Evolutionary conservation across 1,139 yeast genomes (phyloP), one percentile per base, ranked within the genome.

Genomic region (Chernovozyma sophiae-reginae): DNA sequence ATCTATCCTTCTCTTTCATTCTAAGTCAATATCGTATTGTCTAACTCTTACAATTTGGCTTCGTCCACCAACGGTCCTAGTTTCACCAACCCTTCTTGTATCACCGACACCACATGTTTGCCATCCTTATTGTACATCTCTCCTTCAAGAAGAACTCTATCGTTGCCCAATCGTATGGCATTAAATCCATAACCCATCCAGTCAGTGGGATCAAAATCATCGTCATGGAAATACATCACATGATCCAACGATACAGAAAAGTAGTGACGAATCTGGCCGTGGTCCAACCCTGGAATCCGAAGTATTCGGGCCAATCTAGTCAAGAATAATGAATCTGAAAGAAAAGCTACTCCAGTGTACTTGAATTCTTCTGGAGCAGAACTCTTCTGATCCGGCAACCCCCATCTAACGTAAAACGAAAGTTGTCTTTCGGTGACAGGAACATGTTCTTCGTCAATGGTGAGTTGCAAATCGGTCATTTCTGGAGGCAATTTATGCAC

Each of bases 241-340:
- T 83, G 89, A 49, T 82, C 90, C 46, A 84, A 58, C 13, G 85
- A 77, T 8, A 80, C 82, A 31, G 81, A 74, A 34, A 50, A 46
- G 45, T 62, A 65, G 32, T 54, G 61, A 20, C 51, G 45, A 22
- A 55, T 71, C 58, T 52, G 45, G 16, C 39, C 36, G 28, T 59
- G 44, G 28, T 58, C 51, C 11, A 55, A 42, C 24, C 43, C 47
- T 11, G 50, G 49, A 14, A 62, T 37, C 13, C 68, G 47, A 26
- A 65, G 49, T 7, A 53, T 40, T 31, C 71, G 52, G 1, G 57
- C 59, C 33, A 64, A 42, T 1, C 81, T 60, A 14, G 77, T 68
- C 36, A 82, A 58, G 42, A 78, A 68, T 43, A 74, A 69, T 10
- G 80, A 69, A 55, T 84, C 94, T 0, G 85, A 71, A 18, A 81